These are phyloP conservation scores for Cucurbitaria berberidis DNA, from an alignment of 2,329 filamentous ascomycete species.

Conservation along the genomic window DNA sequence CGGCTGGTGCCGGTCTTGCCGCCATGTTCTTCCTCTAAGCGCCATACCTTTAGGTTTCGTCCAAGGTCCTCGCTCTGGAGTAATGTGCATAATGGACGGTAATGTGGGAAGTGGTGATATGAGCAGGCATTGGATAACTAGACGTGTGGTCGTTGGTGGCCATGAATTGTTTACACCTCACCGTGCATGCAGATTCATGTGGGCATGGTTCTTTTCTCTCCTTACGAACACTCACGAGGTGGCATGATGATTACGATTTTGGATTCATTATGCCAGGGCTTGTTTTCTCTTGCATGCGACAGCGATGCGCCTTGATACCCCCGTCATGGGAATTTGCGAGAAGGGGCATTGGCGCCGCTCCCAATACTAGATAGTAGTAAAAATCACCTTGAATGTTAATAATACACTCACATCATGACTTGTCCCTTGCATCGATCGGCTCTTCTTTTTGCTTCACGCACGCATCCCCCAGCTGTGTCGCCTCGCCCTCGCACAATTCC, in stretches of 20 bases:
- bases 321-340: conserved; percentile 21
- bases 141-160: conserved; percentile 13
- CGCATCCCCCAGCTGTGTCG: too few relatives aligned
- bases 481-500: too few relatives aligned
- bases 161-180: conserved; percentile 17
- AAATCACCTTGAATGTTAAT: conserved; percentile 18
- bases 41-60: conserved; percentile 4
- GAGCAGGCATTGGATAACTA: conserved; percentile 32
- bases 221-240: conserved; percentile 20
- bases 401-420: conserved; percentile 8
- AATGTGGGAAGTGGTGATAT: conserved; percentile 9
- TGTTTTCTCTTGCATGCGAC: conserved; percentile 31
- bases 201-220: conserved; percentile 6
- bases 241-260: conserved; percentile 35
- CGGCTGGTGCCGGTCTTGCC: conserved; percentile 45
- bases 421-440: conserved; percentile 2
- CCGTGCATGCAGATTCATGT: conserved; percentile 9
- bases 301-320: conserved; percentile 49
- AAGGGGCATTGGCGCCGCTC: conserved; percentile 8
- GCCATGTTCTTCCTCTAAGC: conserved; percentile 49
- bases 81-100: conserved; percentile 44
- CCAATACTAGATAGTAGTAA: conserved; percentile 31
- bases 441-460: too few relatives aligned
- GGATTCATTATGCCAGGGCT: conserved; percentile 24
- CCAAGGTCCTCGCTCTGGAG: conserved; percentile 30